Evolutionary conservation across 1,284 basidiomycete species (phyloP), one percentile per base, ranked within the genome.

Genomic region (Cutaneotrichosporon sp.): DNA sequence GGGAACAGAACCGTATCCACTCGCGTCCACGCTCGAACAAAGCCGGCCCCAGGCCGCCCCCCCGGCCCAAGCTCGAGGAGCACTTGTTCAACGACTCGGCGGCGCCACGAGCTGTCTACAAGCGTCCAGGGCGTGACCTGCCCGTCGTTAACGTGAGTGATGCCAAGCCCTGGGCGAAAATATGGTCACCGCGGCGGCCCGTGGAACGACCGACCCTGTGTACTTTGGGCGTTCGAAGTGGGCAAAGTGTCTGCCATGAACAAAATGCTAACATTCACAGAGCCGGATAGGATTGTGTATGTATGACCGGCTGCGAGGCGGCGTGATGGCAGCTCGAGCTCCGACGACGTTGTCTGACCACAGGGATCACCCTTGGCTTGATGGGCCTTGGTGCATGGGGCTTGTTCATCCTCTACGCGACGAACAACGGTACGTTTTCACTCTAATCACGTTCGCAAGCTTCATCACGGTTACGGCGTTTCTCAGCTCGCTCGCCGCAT

Each of bases 331-430:
- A 54, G 29, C 50, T 37, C 17, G 29, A n/a, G 45, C 45, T n/a
- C 22, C 4, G 5, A 12, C n/a, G 12, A 35, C 22, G 7, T 12
- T 26, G n/a, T 14, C 33, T 39, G 34, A 43, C 51, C 24, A 32
- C 53, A 75, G 72, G 65, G 51, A 46, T 71, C 25, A 62, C 60
- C 1, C 49, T 74, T 3, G 70, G 64, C 11, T 33, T 63, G 5
- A 51, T 70, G 1, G 71, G 69, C 17, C 34, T 72, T 2, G 60
- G 64, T 31, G 62, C 61, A 4, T 74, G 72, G 71, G 71, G 65
- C 17, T 53, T 65, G 5, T 74, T 75, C 59, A 51, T 75, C 27
- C 59, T 74, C 2, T 68, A 74, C 51, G 74, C 72, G 31, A 75
- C 72, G 16, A 75, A 75, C 60, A 59, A 68, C 37, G 71, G 71